phyloP scores from a whole-genome alignment of 495 filamentous ascomycete genomes.

The Lophiotrema nucula region DNA sequence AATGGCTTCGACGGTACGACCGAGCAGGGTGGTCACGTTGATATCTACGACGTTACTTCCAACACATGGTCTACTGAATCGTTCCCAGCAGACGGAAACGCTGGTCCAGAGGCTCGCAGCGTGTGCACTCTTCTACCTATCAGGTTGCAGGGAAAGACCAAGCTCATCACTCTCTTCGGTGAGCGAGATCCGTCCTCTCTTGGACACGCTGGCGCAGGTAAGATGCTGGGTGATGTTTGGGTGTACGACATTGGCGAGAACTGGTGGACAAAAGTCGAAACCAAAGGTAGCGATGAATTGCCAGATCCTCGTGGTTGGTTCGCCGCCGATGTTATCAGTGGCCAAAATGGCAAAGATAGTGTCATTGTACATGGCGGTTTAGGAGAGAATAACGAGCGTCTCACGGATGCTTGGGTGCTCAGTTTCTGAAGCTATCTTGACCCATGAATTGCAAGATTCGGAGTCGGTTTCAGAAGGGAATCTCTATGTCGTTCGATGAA shows the following conservation, averaged over 20 bases:
- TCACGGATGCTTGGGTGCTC: slow-evolving; percentile 48
- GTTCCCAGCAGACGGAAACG: slow-evolving; percentile 48
- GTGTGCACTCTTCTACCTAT: slow-evolving; percentile 50
- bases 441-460: neutral
- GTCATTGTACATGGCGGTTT: slow-evolving; percentile 52
- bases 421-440: too few species aligned
- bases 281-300: slow-evolving; percentile 47
- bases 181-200: slow-evolving; percentile 60
- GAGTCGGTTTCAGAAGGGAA: neutral
- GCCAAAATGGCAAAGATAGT: slow-evolving; percentile 20
- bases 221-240: slow-evolving; percentile 73
- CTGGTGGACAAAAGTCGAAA: slow-evolving; percentile 53
- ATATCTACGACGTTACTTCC: slow-evolving; percentile 48
- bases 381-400: slow-evolving; percentile 47
- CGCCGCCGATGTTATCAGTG: slow-evolving; percentile 38
- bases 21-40: slow-evolving; percentile 65
- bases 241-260: slow-evolving; percentile 60
- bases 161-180: slow-evolving; percentile 66
- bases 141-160: slow-evolving; percentile 54
- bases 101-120: slow-evolving; percentile 45
- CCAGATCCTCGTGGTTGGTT: slow-evolving; percentile 43
- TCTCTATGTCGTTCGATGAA: neutral
- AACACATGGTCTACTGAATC: slow-evolving; percentile 49
- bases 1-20: slow-evolving; percentile 67
- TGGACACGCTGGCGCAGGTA: slow-evolving; percentile 66